Conservation (phyloP, 2,329 filamentous ascomycete genomes). For the Waltergamsia citrina region DNA sequence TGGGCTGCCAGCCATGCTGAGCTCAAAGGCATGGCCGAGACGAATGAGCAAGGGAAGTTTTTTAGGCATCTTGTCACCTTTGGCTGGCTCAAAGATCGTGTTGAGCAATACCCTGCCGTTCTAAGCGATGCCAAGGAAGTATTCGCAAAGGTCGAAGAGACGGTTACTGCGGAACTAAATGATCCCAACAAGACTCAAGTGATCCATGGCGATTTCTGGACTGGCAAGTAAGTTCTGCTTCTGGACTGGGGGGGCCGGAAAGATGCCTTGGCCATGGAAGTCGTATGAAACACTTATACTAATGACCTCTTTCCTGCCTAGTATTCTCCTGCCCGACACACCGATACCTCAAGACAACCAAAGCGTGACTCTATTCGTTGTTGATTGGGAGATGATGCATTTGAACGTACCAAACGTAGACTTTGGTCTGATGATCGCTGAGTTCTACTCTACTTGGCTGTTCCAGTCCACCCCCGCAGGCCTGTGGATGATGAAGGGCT, state of each 20-base stretch:
- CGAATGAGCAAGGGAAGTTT: slow-evolving; percentile 34
- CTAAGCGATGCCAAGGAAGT: slow-evolving; percentile 29
- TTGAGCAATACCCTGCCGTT: slow-evolving; percentile 32
- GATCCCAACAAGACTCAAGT: slow-evolving; percentile 21
- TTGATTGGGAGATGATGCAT: slow-evolving; percentile 51
- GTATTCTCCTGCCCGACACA: slow-evolving; percentile 32
- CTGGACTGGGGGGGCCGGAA: too few species aligned
- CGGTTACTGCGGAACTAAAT: slow-evolving; percentile 29
- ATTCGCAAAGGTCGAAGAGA: slow-evolving; percentile 34
- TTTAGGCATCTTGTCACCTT: slow-evolving; percentile 46
- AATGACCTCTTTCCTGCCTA: too few species aligned
- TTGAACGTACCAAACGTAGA: slow-evolving; percentile 39
- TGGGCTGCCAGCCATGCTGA: slow-evolving; percentile 24
- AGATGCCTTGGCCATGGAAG: too few species aligned
- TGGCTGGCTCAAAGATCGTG: slow-evolving; percentile 29
- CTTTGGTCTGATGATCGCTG: slow-evolving; percentile 50
- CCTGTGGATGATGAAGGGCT: slow-evolving; percentile 39
- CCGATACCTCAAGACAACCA: slow-evolving; percentile 17
- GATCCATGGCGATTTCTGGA: slow-evolving; percentile 55
- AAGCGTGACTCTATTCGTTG: slow-evolving; percentile 33
- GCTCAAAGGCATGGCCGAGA: slow-evolving; percentile 23
- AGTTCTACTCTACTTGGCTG: slow-evolving; percentile 45
- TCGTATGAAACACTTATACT: too few species aligned
- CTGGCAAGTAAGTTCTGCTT: slow-evolving; percentile 46
- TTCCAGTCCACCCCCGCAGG: slow-evolving; percentile 42